Evolutionary conservation across 73 alveolate species (phyloP).

Genomic region (Tetrahymena elliotti): DNA sequence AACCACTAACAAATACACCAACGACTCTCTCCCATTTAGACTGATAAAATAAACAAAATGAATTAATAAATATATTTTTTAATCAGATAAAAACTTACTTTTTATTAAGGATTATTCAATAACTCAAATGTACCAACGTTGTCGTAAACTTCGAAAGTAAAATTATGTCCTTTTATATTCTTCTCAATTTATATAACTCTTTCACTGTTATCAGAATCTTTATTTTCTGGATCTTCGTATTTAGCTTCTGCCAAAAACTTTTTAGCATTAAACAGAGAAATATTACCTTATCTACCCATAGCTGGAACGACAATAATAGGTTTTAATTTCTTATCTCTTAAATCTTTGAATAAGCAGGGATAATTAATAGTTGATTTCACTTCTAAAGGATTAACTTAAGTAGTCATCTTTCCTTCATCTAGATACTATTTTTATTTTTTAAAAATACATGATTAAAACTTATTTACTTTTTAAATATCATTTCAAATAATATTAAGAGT

Average conservation of each 20-base stretch:
- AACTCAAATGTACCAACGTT: conserved; percentile 55
- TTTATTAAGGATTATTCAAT: conserved; percentile 42
- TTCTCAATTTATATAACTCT: conserved; percentile 28
- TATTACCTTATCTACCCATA: conserved; percentile 45
- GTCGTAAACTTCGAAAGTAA: conserved; percentile 40
- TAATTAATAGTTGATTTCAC: conserved; percentile 36
- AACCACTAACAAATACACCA: conserved; percentile 60
- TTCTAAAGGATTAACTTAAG: conserved; percentile 29
- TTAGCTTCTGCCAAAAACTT: conserved; percentile 48
- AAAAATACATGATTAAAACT: no score
- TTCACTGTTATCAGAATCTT: conserved; percentile 36
- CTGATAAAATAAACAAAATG: neutral
- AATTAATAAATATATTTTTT: neutral
- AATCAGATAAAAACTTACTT: conserved; percentile 4
- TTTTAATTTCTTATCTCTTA: conserved; percentile 38
- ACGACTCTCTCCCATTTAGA: conserved; percentile 62
- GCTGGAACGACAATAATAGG: conserved; percentile 53
- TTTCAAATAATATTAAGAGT: no score
- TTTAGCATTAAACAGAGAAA: conserved; percentile 48
- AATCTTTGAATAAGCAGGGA: conserved; percentile 53
- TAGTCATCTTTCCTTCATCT: conserved; percentile 37
- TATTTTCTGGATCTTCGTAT: conserved; percentile 31
- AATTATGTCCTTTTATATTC: conserved; percentile 37
- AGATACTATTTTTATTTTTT: conserved; percentile 21
- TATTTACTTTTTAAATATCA: neutral